These are phyloP conservation scores for Aspergillus aculeatus DNA, from an alignment of 2,329 filamentous ascomycete species.

Conservation along the genomic window DNA sequence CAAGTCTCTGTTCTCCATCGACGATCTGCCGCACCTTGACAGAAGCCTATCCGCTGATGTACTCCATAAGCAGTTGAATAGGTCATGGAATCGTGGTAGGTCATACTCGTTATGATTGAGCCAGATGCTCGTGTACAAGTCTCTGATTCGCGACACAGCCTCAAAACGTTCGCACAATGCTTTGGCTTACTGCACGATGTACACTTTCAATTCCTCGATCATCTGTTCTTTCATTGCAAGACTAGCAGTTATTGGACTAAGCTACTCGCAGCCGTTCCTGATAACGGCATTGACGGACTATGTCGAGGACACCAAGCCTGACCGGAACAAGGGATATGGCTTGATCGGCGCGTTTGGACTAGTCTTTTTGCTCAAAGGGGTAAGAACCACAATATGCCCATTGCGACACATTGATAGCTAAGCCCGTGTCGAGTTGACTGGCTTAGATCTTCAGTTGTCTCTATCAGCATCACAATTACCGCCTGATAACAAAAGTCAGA, in stretches of 20 bases:
- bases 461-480: slow-evolving; percentile 7
- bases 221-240: not conserved
- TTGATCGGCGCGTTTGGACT: slow-evolving; percentile 1
- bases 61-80: not conserved
- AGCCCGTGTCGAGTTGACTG: too few relatives aligned
- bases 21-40: slow-evolving; percentile 8
- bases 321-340: not conserved
- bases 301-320: not conserved
- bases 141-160: not conserved
- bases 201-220: not conserved
- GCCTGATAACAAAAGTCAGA: slow-evolving; percentile 39
- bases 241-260: not conserved
- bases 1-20: not conserved
- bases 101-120: not conserved
- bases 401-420: not conserved
- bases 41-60: not conserved
- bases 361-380: not conserved
- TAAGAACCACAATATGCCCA: not conserved
- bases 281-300: not conserved
- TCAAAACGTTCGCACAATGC: not conserved
- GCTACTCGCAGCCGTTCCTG: slow-evolving; percentile 4
- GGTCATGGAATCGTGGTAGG: slow-evolving; percentile 2
- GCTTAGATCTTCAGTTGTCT: not conserved
- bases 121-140: too few relatives aligned
- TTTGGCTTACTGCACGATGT: not conserved